Evolutionary conservation across 345 rosid species (phyloP), one percentile per base, ranked within the genome.

Genomic region (Syzygium aqueum): DNA sequence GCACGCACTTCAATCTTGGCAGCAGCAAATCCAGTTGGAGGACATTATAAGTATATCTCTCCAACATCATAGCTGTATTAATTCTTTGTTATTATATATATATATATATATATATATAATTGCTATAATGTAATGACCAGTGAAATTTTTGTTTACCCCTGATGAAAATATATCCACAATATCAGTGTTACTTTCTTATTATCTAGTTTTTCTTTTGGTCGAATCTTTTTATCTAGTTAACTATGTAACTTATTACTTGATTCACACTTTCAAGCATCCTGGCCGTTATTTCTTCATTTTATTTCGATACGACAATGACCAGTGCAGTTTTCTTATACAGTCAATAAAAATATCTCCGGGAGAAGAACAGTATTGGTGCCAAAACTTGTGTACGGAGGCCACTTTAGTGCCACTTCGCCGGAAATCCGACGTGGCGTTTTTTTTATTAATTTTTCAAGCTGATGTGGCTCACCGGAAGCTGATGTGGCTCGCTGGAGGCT

Each of bases 1-100:
- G 99, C 99, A 85, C 92, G 99, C 88, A 97, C 99, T 90, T 94
- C 99, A 61, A 94, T 97, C 90, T 92, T 97, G 89, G 99, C 99
- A 87, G 99, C 99, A 16, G 99, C 99, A 90, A 97, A 95, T 90
- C 99, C 99, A 86, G 98, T 95, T 88, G 98, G 98, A 91, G 99
- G 99, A 89, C 99, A 97, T 90, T 97, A 96, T 84, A 95, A 97
- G 99, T 96, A 96, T 89, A 85, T 17, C 86, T 87, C 89, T 89
- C 89, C 25, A 13, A 23, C 27, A 49, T 87, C 83, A 73, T 73
- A 19, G 80, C 85, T 28, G n/a, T 30, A n/a, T 40, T 65, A 17
- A 59, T n/a, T 78, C 46, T 85, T 77, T 46, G 59, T 54, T 12
- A 67, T 63, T 14, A 84, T 84, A 53, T 73, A 27, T 85, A 28